Conservation (phyloP, 768 basidiomycete genomes). For the Amanita rimosa region DNA sequence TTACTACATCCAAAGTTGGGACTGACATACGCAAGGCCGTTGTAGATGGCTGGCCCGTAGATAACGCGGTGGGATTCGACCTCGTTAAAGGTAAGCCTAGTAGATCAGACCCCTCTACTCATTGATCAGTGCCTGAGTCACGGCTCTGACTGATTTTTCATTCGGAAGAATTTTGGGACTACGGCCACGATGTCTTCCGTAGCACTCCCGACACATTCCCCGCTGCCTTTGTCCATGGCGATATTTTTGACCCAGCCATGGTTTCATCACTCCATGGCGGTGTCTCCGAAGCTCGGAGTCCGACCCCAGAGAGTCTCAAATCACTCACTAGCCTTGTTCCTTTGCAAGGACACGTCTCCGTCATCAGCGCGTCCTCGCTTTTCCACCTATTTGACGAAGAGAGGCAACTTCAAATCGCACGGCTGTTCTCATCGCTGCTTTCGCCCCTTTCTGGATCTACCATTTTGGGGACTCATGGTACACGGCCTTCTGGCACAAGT, state of each 20-base stretch:
- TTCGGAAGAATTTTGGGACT: slow-evolving; percentile 48
- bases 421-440: too few species aligned
- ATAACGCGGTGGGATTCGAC: slow-evolving; percentile 26
- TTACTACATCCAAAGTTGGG: slow-evolving; percentile 19
- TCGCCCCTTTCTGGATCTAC: too few species aligned
- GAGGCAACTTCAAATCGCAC: too few species aligned
- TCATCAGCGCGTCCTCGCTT: too few species aligned
- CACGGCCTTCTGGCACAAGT: too few species aligned
- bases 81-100: slow-evolving; percentile 18
- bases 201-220: slow-evolving; percentile 41
- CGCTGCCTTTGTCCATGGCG: slow-evolving; percentile 43
- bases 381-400: too few species aligned
- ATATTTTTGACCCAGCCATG: slow-evolving; percentile 36
- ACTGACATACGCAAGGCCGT: slow-evolving; percentile 28
- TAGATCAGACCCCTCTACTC: neutral
- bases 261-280: slow-evolving; percentile 17
- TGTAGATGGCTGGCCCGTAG: slow-evolving; percentile 26
- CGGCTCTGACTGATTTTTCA: neutral
- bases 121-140: too few species aligned
- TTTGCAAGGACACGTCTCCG: too few species aligned
- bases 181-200: slow-evolving; percentile 50
- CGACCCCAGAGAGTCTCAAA: too few species aligned
- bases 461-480: too few species aligned
- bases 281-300: neutral
- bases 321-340: too few species aligned